Evolutionary conservation across 306 rosid species (phyloP).

Genomic region (Senna tora): DNA sequence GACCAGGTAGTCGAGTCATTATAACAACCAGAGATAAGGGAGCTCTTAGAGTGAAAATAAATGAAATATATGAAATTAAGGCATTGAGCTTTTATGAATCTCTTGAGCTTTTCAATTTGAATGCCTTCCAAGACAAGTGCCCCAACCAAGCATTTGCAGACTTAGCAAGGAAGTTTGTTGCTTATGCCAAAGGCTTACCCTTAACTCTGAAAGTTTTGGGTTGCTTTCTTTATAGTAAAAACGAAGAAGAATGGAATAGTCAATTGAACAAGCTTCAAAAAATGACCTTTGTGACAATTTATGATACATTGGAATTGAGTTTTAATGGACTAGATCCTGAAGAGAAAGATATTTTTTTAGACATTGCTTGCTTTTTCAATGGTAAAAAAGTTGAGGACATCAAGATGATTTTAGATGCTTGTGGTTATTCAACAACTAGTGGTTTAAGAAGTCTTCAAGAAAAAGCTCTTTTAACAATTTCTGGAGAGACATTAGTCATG

Average conservation of each 20-base stretch:
- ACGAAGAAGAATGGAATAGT: neutral
- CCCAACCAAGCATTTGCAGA: no score
- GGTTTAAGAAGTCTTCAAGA: neutral
- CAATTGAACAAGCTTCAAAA: neutral
- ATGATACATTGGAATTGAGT: neutral
- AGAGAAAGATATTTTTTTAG: neutral
- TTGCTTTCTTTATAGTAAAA: neutral
- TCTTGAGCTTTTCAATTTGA: neutral
- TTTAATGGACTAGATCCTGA: neutral
- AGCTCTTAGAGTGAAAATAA: neutral
- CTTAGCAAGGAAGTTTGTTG: neutral
- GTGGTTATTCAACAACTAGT: neutral
- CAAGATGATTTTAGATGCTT: neutral
- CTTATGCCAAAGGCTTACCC: neutral
- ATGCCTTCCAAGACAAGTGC: neutral
- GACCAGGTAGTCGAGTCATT: neutral
- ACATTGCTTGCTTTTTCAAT: conserved; percentile 22
- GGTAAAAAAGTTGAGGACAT: neutral
- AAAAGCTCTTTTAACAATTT: neutral
- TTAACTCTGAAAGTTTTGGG: conserved; percentile 10
- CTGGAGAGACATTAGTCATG: neutral
- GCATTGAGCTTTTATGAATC: no score
- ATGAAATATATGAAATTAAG: neutral
- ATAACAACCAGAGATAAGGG: neutral
- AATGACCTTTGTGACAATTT: neutral